Base-by-base conservation (phyloP, 2,329 filamentous ascomycete genomes). In the Cladosporium austrohemisphaericum region DNA sequence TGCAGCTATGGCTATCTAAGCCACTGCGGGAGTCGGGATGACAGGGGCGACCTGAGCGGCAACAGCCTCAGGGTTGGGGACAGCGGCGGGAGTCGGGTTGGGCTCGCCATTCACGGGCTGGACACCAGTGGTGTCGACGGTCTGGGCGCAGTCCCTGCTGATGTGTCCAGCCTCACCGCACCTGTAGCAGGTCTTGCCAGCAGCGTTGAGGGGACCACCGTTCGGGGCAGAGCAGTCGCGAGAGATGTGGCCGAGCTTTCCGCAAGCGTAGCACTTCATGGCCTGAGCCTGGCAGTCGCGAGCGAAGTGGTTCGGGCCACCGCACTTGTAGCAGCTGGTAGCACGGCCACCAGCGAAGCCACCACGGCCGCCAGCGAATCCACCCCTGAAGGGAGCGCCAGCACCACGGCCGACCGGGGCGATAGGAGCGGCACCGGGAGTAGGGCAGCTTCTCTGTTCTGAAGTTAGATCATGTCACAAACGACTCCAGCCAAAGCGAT, bases 241-340 rank as follows among this genome's bases (percentile, higher is more conserved):
- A 51, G 88, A 94, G 71, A 95, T 95, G 75, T 95, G 90, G 44
- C 89, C 89, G 49, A 95, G 83, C 77, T 95, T 95, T 68, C 91
- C 91, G 68, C 91, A 96, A 59, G 91, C 91, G 66, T 95, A 96
- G 79, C 91, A 96, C 77, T 96, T 96, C 89, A 95, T 95, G 56
- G 90, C 88, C 73, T 95, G 90, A 60, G 93, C 91, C 77, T 97
- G 93, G 79, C 93, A 98, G 66, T 98, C 93, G 58, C 93, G 87
- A 57, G 93, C 93, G 68, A 95, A 98, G 75, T 98, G 93, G 79
- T 98, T 98, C 52, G 93, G 93, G 26, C 92, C 82, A 61, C 81
- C 81, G 59, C 81, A 85, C 72, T 84, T 84, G 75, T 84, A 84
- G 75, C 81, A 85, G 51, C 77, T 83, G 19, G 81, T 79, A 55